Base-by-base conservation (phyloP, 78 protist species). In the Chrysochromulina tobinii region DNA sequence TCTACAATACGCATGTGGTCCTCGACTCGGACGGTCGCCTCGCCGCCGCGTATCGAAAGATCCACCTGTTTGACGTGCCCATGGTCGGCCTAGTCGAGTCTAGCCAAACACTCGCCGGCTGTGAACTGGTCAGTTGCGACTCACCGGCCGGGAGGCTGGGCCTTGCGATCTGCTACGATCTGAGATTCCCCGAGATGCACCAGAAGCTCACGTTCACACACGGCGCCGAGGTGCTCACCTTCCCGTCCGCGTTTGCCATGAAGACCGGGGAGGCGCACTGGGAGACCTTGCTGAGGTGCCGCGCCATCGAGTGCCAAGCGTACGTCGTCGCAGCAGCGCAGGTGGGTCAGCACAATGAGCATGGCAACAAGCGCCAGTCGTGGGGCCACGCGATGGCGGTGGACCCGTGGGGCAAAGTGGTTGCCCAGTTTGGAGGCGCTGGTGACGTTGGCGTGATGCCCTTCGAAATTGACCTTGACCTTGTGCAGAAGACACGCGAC, bases 291-390 rank as follows among this genome's bases (percentile, higher is more conserved):
- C 93, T 93, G 11, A 92, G 95, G 3, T 92, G 93, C 8, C 88
- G 97, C 9, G 97, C 97, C n/a, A 92, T 95, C 61, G 97, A 95
- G 68, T 90, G 81, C 2, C 96, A 95, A 53, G 1, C 69, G 21
- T 92, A 61, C 59, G 92, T 95, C 54, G 72, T 93, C 15, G 95
- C 95, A 0, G 88, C 88, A 0, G 88, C 88, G 18, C 88, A 81
- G 88, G 87, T 23, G 66, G 96, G 97, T 4, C 18, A 5, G 27
- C 96, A 96, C 89, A 81, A 93, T 51, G 51, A 54, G 18, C 58
- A 75, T 59, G 83, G 83, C 83, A 75, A 75, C 83, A 89, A 81
- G 66, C 92, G 95, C 5, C 2, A 21, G 21, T 75, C 93, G 12
- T 95, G 61, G 38, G 97, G 96, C 25, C 97, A 94, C 27, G 81